Evolutionary conservation across 2,329 filamentous ascomycete genomes (phyloP), one percentile per base, ranked within the genome.

Genomic region (Aspergillus niger): DNA sequence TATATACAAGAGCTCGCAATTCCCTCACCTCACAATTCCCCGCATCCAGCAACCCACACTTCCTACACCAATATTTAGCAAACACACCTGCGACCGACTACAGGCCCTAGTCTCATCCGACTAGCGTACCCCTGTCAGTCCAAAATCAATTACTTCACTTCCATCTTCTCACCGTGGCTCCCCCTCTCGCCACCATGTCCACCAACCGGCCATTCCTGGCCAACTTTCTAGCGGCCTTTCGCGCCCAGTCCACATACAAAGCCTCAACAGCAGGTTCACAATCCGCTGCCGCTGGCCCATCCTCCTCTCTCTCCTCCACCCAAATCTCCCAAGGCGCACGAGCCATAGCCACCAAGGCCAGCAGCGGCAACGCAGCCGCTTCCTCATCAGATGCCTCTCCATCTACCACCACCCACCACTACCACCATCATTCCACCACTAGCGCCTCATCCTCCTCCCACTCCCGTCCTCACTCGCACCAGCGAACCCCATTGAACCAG

Each of bases 171-270:
- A 36, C 47, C 17, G 20, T 20, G 32, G n/a, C 36, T 50, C 39
- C n/a, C 22, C 22, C 39, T n/a, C 30, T 20, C 44, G 58, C 52
- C 59, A 79, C 61, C 67, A 89, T 89, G 86, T 83, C 85, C 2
- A 87, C 85, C 65, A 88, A 89, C 77, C 78, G 86, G 60, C 86
- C 83, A 51, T 89, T 89, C 77, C 81, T 90, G 68, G 82, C 86
- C 66, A 86, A 86, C 78, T 88, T 89, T 77, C 82, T 89, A 63
- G 84, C 87, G 51, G 86, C 86, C 63, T 90, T 90, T 70, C 82
- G 87, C 55, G 85, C 87, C 54, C 86, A 89, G 70, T 86, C 86
- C 44, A 80, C 82, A 58, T 81, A 85, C 65, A 88, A 88, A 69
- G 78, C 85, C 24, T 80, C 84, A 30, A 67, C 72, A 13, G 67